These are phyloP conservation scores for Macrophomina tecta DNA, from an alignment of 2,329 filamentous ascomycete species.

Conservation along the genomic window DNA sequence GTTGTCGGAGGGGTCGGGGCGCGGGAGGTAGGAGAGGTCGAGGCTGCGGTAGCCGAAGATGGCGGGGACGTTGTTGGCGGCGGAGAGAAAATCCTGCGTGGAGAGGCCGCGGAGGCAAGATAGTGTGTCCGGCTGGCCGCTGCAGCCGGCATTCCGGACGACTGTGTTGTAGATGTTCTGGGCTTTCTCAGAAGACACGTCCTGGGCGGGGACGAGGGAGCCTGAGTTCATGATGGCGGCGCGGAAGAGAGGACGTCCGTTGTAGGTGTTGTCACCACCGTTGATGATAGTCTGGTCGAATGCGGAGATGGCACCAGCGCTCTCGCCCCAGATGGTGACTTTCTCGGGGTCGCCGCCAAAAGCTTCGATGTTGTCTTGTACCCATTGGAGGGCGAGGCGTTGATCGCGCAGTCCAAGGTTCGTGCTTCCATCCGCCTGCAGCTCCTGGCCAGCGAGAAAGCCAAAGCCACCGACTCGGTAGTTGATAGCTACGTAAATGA, in stretches of 20 bases:
- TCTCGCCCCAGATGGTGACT: slow-evolving; percentile 48
- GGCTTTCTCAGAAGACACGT: slow-evolving; percentile 69
- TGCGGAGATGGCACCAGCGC: slow-evolving; percentile 66
- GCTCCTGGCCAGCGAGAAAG: slow-evolving; percentile 64
- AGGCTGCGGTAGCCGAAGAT: slow-evolving; percentile 72
- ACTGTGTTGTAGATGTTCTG: slow-evolving; percentile 65
- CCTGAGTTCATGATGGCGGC: slow-evolving; percentile 72
- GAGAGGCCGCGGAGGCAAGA: slow-evolving; percentile 55
- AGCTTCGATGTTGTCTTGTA: slow-evolving; percentile 50
- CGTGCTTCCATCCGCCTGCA: slow-evolving; percentile 60
- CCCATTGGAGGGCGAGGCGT: slow-evolving; percentile 54
- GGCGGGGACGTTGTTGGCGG: slow-evolving; percentile 72
- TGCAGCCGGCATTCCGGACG: slow-evolving; percentile 54
- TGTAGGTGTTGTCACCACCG: slow-evolving; percentile 74
- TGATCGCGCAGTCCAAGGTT: slow-evolving; percentile 54
- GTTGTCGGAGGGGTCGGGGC: slow-evolving; percentile 66
- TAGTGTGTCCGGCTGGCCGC: slow-evolving; percentile 49
- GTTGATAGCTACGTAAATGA: slow-evolving; percentile 78
- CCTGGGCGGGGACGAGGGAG: slow-evolving; percentile 47
- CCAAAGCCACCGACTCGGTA: slow-evolving; percentile 79
- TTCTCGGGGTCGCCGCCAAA: slow-evolving; percentile 49
- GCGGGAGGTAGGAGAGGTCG: slow-evolving; percentile 74
- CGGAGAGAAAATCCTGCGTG: slow-evolving; percentile 61
- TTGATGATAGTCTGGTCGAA: slow-evolving; percentile 79
- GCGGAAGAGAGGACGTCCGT: slow-evolving; percentile 75